Evolutionary conservation across 352 stramenopile species (phyloP), one percentile per base, ranked within the genome.

Genomic region (Aphanomyces stellatus): DNA sequence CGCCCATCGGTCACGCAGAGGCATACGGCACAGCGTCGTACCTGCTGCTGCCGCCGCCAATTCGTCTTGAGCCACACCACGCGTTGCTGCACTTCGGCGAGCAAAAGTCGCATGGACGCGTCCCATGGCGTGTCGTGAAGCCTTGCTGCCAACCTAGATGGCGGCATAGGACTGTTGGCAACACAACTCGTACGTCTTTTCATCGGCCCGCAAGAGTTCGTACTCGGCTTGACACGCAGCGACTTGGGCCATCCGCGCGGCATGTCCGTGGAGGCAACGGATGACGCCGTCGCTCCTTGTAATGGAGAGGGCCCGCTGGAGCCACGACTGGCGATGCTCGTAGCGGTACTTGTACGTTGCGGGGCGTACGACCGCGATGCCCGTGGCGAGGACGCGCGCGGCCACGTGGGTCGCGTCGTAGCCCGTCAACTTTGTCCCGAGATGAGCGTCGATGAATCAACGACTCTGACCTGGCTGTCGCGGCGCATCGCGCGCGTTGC

Each of bases 241-340:
- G n/a, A n/a, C n/a, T n/a, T n/a, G n/a, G n/a, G n/a, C n/a, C n/a
- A n/a, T n/a, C n/a, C n/a, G n/a, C n/a, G n/a, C n/a, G n/a, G n/a
- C n/a, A n/a, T n/a, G n/a, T n/a, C n/a, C n/a, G n/a, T n/a, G 49
- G 7, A 35, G 49, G 13, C 5, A 34, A 8, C 49, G 49, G 33
- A 57, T 34, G 2, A 48, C 25, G 33, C 34, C 53, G 53, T 62
- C 53, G 30, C 53, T 46, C 35, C 46, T 62, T 27, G 33, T 62
- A 10, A 46, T 15, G 19, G n/a, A 25, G 17, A 49, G 11, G 53
- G 1, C 5, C 3, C 49, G 49, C 7, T 10, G 49, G 7, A 17
- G 19, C 8, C 24, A 34, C 49, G 28, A 37, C 11, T 62, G 53
- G 10, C 30, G 30, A 48, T 48, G 37, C 5, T 34, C 55, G 1